These are phyloP conservation scores for Eucalyptus rudis DNA, from an alignment of 345 rosid genomes.

Conservation along the genomic window DNA sequence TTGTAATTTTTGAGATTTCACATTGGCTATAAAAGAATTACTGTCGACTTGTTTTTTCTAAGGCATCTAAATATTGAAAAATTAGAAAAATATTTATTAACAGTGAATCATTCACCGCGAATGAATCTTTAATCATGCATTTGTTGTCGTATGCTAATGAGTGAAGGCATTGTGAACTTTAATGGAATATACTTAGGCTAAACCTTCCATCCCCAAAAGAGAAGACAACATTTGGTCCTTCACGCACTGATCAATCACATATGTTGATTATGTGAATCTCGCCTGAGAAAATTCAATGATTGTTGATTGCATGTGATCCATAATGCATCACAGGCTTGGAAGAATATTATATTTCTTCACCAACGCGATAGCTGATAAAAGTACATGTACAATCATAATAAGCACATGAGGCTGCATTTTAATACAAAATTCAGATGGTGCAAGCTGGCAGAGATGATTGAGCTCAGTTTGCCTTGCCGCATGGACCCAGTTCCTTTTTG, in stretches of 20 bases:
- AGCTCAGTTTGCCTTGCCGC: neutral
- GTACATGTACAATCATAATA: neutral
- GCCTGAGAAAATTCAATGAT: neutral
- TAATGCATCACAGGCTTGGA: neutral
- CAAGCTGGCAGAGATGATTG: neutral
- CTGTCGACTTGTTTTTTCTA: neutral
- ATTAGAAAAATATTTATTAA: neutral
- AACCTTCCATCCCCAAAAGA: neutral
- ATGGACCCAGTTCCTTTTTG: neutral
- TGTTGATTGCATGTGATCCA: neutral
- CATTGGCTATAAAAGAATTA: neutral
- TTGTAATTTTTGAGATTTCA: neutral
- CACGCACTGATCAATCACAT: neutral
- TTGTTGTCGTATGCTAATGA: neutral
- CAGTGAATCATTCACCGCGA: fast-evolving
- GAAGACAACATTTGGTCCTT: neutral
- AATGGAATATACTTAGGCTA: neutral
- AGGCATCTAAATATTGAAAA: neutral
- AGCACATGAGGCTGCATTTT: neutral
- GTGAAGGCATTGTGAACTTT: neutral
- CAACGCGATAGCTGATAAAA: neutral
- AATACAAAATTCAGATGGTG: neutral
- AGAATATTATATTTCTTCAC: neutral
- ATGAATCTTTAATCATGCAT: neutral
- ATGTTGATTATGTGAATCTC: neutral